Percentiles rank a stretch among this genome's conserved stretches.
Conservation (phyloP, 306 rosid genomes). For the Lablab purpureus region DNA sequence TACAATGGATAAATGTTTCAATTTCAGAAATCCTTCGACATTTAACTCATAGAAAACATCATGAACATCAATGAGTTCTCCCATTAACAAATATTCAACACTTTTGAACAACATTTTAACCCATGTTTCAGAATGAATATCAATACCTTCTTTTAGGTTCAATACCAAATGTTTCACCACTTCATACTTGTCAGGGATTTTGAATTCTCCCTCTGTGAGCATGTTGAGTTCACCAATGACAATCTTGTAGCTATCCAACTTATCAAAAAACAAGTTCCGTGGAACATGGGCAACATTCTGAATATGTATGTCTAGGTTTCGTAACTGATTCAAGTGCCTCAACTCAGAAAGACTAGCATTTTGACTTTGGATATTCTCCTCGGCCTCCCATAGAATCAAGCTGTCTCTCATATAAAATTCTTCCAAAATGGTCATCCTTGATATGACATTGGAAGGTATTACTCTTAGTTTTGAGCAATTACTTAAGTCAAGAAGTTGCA, state of each 20-base stretch:
- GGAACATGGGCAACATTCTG: background rate
- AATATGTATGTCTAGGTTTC: constrained; percentile 1
- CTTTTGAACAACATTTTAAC: constrained; percentile 45
- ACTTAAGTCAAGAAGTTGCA: constrained; percentile 33
- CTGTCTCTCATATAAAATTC: constrained; percentile 51
- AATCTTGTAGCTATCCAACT: constrained; percentile 37
- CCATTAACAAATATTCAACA: constrained; percentile 50
- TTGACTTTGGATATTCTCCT: background rate
- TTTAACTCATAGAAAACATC: constrained; percentile 36
- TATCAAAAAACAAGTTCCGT: constrained; percentile 28
- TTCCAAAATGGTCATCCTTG: constrained; percentile 48
- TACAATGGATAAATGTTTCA: constrained; percentile 46
- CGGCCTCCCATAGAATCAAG: constrained; percentile 42
- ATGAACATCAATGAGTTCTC: constrained; percentile 39
- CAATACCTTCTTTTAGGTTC: constrained; percentile 13
- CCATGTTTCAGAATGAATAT: constrained; percentile 37
- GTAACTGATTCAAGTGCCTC: constrained; percentile 12
- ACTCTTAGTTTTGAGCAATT: background rate
- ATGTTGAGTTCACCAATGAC: constrained; percentile 46
- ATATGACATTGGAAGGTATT: constrained; percentile 44
- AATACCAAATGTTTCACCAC: constrained; percentile 37
- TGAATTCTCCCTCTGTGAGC: background rate
- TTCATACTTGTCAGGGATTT: constrained; percentile 32
- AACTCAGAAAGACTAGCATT: constrained; percentile 37
- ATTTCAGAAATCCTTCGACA: constrained; percentile 42